Base-by-base conservation (phyloP, 805 yeast genomes). In the Wickerhamiella slavikovae region DNA sequence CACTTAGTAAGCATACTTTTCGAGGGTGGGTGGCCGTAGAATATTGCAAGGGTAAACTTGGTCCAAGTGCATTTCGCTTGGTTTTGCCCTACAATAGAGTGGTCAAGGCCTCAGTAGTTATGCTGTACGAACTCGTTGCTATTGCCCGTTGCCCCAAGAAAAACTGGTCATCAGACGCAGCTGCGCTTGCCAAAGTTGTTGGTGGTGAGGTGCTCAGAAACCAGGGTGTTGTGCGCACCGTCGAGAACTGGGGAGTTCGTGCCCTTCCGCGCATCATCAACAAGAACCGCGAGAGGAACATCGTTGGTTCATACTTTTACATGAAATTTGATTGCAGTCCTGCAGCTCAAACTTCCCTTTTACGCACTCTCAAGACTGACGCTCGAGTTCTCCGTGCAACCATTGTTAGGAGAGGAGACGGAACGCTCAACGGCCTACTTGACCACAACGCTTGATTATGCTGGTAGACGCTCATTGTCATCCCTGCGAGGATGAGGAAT, bases 101-200 rank as follows among this genome's bases (percentile, higher is more conserved):
- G n/a, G n/a, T n/a, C n/a, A n/a, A n/a, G n/a, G n/a, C n/a, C n/a
- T n/a, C n/a, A n/a, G n/a, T 10, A 18, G 10, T 9, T 17, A 83
- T 83, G 96, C 65, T 79, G 34, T 83, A 83, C 60, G 95, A 83
- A 59, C 58, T 85, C 25, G 66, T 80, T 36, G 93, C 93, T 26
- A 76, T 82, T 37, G 82, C 93, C 5, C 78, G 95, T 56, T 72
- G 73, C 7, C 70, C 71, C 36, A 40, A 43, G 17, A 27, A 27
- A 13, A 24, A 27, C 2, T 71, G 75, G 3, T 57, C 61, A 22
- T 45, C 57, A 5, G 85, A 75, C 40, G 80, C 82, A 11, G 69
- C 68, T 39, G 75, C 71, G 48, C 54, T 64, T 20, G 62, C 65
- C 15, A 55, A 64, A 5, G 79, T 91, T 1, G 62, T 83, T 17